Base-by-base conservation (phyloP, 106 monocot genomes). In the Phalaenopsis equestris region DNA sequence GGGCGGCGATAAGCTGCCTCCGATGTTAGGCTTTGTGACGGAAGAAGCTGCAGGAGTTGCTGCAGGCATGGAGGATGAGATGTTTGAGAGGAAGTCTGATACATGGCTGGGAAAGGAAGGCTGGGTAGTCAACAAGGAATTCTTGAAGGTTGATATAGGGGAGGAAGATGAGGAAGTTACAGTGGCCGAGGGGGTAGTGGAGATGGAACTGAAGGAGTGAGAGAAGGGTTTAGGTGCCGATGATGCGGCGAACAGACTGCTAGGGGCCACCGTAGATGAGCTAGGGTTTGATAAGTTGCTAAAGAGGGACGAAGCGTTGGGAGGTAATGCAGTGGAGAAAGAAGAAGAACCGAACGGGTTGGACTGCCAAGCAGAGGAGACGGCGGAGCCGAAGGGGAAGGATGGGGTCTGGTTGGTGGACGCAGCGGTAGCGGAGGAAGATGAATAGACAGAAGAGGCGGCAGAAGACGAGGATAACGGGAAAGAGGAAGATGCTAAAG, bases 221-320 rank as follows among this genome's bases (percentile, higher is more conserved):
- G 76, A 47, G 76, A 49, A 76, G 48, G 76, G 76, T 49, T 75
- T 45, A 21, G 21, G 6, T 47, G 75, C 75, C 1, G 76, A 76
- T 9, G 76, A 76, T 49, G 11, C 49, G 41, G 49, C 19, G 12
- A 76, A 45, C 8, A 74, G 5, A 5, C 11, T 76, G 76, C 48
- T 30, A 30, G 48, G 48, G 5, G 47, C 8, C 3, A 9, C 14
- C 76, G 30, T 16, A 1, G 49, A 4, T 12, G 49, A 52, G 76
- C 14, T 76, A 76, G 76, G 76, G 76, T 76, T 76, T 49, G 76
- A 43, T 45, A n/a, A 75, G 43, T 42, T 45, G 74, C 43, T 37
- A 19, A 45, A 24, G 74, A 75, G 4, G 74, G 74, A 75, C 8
- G 74, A 42, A 12, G 74, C 43, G 43, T 15, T 37, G 39, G 41